Base-by-base conservation (phyloP, 345 rosid species). In the Acer yangbiense region DNA sequence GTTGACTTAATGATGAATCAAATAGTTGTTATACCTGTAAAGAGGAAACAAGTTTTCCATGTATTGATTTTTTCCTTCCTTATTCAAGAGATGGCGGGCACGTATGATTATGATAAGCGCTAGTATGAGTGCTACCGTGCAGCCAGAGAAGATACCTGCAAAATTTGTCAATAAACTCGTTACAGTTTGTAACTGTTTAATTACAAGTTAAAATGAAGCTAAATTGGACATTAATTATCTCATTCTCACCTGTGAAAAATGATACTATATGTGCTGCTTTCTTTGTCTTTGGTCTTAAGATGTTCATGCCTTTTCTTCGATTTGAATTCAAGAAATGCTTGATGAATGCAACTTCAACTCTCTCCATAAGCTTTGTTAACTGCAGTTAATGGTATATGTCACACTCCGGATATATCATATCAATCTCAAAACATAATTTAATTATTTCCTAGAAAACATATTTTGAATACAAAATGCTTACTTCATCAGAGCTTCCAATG, bases 401-500 rank as follows among this genome's bases (percentile, higher is more conserved):
- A 29, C 32, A 29, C 29, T 29, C 32, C 32, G 32, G 32, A 29
- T 29, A 29, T 29, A 29, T 29, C 32, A 29, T 29, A 29, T 29
- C 32, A 2, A 2, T 29, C 32, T 29, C 32, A 29, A 29, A 29
- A 29, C 3, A 29, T 29, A 29, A 29, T 29, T 29, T 29, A 29
- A 29, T 29, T 29, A 29, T 29, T 29, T 29, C 32, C 32, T 2
- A 29, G 32, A 29, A 29, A 29, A 29, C 32, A 29, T 29, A 29
- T 29, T 29, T 29, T 29, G 32, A 2, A 41, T 41, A 11, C 6
- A 20, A 10, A 60, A 4, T 44, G 4, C 68, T 75, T 52, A 75
- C 77, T 48, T 75, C 77, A 27, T 75, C 77, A 75, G 77, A 75
- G 79, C 81, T 78, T 46, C 89, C 87, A 0, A 86, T 80, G 8